Evolutionary conservation across 164 flowering plant genomes (phyloP).

Genomic region (Santalum album): DNA sequence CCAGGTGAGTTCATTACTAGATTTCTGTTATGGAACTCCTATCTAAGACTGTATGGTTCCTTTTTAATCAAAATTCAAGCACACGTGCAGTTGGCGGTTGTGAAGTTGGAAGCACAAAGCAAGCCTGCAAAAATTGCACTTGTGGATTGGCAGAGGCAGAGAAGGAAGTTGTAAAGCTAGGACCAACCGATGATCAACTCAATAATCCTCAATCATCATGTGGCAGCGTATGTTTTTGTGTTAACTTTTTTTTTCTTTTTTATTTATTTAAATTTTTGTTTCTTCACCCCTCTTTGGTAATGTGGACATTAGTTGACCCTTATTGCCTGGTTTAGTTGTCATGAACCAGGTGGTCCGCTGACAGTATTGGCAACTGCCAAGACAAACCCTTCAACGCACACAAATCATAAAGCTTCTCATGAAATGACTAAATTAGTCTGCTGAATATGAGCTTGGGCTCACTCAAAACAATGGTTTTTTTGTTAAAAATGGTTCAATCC

Average conservation of each 20-base stretch:
- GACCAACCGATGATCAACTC: conserved; percentile 60
- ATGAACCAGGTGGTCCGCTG: no score
- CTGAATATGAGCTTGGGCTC: no score
- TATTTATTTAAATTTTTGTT: no score
- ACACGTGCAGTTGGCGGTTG: conserved; percentile 64
- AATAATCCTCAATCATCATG: conserved; percentile 89
- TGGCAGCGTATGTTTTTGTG: conserved; percentile 66
- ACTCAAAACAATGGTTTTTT: no score
- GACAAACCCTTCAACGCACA: no score
- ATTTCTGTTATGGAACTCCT: neutral
- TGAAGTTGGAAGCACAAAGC: conserved; percentile 82
- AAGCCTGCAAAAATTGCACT: conserved; percentile 96
- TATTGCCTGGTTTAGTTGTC: no score
- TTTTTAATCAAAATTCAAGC: conserved; percentile 4
- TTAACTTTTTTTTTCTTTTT: neutral
- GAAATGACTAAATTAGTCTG: no score
- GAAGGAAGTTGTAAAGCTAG: conserved; percentile 59
- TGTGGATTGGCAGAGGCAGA: conserved; percentile 95
- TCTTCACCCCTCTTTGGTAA: no score
- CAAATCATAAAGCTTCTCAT: no score
- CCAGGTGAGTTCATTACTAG: conserved; percentile 29
- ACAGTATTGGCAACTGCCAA: no score
- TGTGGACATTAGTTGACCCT: no score
- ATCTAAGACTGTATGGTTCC: neutral
- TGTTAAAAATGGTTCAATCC: no score